Evolutionary conservation across 495 filamentous ascomycete species (phyloP).

Genomic region (Cenococcum geophilum): DNA sequence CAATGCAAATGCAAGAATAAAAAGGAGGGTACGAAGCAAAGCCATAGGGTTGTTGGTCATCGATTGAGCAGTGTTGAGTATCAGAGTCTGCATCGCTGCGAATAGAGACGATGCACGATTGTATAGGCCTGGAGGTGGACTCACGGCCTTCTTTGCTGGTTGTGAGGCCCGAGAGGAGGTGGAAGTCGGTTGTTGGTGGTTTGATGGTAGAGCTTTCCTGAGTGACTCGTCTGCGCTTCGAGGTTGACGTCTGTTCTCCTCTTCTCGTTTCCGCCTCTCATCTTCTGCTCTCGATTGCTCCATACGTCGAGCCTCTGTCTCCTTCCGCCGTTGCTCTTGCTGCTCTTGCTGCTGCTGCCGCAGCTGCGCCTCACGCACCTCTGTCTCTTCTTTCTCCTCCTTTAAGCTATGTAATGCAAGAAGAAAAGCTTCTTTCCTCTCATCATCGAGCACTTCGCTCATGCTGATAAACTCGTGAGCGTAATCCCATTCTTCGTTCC

Average conservation of each 20-base stretch:
- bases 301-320: constrained; percentile 52
- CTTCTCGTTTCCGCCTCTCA: constrained; percentile 38
- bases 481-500: constrained; percentile 93
- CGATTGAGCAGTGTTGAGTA: constrained; percentile 55
- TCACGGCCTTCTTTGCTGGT: constrained; percentile 37
- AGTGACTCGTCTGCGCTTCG: constrained; percentile 27
- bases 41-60: constrained; percentile 67
- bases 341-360: constrained; percentile 58
- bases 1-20: constrained; percentile 72
- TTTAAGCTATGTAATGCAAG: constrained; percentile 57
- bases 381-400: constrained; percentile 67
- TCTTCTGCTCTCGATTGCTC: constrained; percentile 59
- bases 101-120: constrained; percentile 47
- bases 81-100: constrained; percentile 51
- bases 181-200: constrained; percentile 26
- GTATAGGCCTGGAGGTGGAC: constrained; percentile 41
- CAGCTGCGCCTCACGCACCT: constrained; percentile 57
- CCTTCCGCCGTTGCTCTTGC: constrained; percentile 42
- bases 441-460: constrained; percentile 82
- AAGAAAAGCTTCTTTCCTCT: constrained; percentile 77
- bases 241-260: constrained; percentile 32
- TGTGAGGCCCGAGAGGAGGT: constrained; percentile 28
- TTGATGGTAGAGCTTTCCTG: constrained; percentile 11
- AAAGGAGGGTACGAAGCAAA: constrained; percentile 68
- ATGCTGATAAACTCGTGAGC: constrained; percentile 81